Percentiles rank a stretch among this genome's conserved stretches.
These are phyloP conservation scores for Tuber brumale DNA, from an alignment of 495 filamentous ascomycete genomes.

Conservation along the genomic window DNA sequence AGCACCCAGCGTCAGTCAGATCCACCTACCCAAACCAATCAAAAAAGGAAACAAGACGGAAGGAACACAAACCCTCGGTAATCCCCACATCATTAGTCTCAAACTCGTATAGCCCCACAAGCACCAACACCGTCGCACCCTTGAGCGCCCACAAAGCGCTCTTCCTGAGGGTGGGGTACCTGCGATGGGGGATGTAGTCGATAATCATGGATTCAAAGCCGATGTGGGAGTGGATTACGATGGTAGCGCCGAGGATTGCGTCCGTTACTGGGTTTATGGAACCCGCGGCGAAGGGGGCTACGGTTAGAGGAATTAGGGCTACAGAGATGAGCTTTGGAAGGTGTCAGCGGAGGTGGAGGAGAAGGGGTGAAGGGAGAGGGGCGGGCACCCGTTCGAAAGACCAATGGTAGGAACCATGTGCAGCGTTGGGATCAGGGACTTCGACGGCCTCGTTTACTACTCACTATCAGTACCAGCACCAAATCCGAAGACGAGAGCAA, in stretches of 20 bases:
- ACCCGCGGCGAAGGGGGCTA: conserved; percentile 86
- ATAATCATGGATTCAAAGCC: conserved; percentile 82
- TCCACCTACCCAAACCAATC: neutral
- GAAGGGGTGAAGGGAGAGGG: neutral
- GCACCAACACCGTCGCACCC: conserved; percentile 68
- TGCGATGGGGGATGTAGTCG: conserved; percentile 77
- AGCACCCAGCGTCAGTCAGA: neutral
- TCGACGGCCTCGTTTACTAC: conserved; percentile 80
- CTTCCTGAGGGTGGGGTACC: conserved; percentile 60
- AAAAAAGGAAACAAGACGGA: neutral
- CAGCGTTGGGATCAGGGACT: conserved; percentile 62
- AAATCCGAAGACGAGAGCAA: neutral
- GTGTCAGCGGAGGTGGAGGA: neutral
- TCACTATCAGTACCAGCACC: conserved; percentile 6
- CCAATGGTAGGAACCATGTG: conserved; percentile 96
- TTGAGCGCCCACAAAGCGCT: conserved; percentile 70
- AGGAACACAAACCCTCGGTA: conserved; percentile 55
- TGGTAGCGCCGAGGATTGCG: conserved; percentile 69
- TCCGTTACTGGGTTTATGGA: conserved; percentile 85
- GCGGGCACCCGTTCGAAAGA: conserved; percentile 72
- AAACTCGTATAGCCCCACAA: conserved; percentile 90
- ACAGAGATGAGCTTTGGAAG: conserved; percentile 53
- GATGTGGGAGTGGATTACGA: conserved; percentile 89
- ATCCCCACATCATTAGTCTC: conserved; percentile 98
- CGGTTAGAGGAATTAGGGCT: conserved; percentile 73